These are phyloP conservation scores for Pleurotus cornucopiae DNA, from an alignment of 768 basidiomycete species.

Conservation along the genomic window DNA sequence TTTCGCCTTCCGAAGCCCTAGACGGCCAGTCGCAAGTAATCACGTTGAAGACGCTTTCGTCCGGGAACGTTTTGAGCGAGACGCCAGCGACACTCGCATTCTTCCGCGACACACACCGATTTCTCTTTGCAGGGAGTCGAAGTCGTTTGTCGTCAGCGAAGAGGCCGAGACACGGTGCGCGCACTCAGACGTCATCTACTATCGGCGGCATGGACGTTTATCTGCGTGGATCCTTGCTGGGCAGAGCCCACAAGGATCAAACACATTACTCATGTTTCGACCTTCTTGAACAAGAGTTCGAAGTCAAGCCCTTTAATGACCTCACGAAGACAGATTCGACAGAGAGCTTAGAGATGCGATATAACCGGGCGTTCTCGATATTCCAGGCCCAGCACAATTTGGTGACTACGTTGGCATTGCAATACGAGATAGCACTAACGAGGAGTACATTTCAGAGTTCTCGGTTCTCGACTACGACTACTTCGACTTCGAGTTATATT, in stretches of 20 bases:
- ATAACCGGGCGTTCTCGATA: background rate
- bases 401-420: conserved; percentile 8
- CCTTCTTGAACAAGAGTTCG: conserved; percentile 15
- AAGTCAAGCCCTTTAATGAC: conserved; percentile 18
- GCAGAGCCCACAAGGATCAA: conserved; percentile 15
- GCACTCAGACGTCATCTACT: conserved; percentile 34
- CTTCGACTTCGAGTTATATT: conserved; percentile 21
- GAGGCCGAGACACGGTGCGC: background rate
- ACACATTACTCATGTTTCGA: conserved; percentile 26
- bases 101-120: conserved; percentile 22
- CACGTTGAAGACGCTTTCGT: conserved; percentile 17
- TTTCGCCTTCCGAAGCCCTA: conserved; percentile 22
- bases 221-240: conserved; percentile 25
- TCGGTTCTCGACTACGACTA: conserved; percentile 19
- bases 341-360: conserved; percentile 7
- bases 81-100: conserved; percentile 20
- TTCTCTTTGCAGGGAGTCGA: conserved; percentile 5
- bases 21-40: conserved; percentile 22
- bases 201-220: conserved; percentile 33
- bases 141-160: conserved; percentile 1
- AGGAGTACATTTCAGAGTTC: conserved; percentile 12
- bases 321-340: conserved; percentile 3
- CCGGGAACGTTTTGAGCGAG: conserved; percentile 8
- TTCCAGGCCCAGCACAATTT: conserved; percentile 11
- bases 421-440: background rate